Evolutionary conservation across 164 flowering plant species (phyloP).

Genomic region (Stephania yunnanensis): DNA sequence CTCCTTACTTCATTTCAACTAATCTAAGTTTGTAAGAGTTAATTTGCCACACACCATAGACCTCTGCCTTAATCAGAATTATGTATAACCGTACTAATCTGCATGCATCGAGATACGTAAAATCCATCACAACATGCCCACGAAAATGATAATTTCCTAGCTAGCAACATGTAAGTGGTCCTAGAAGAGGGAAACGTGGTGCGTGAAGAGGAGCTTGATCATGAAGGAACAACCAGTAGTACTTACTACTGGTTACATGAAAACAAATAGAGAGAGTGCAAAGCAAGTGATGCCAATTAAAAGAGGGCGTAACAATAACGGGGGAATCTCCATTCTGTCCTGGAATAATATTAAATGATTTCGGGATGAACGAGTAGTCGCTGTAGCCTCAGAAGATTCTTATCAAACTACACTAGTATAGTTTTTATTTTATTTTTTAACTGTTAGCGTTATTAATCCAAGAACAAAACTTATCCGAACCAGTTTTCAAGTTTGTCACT

Average conservation of each 20-base stretch:
- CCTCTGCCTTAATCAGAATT: too few relatives aligned
- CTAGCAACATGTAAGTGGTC: too few relatives aligned
- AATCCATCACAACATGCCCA: too few relatives aligned
- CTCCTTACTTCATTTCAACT: too few relatives aligned
- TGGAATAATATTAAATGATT: background rate
- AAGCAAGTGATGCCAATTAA: background rate
- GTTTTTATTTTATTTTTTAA: too few relatives aligned
- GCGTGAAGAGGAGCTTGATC: background rate
- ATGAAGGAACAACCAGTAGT: too few relatives aligned
- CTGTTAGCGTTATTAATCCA: background rate
- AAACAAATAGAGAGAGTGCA: background rate
- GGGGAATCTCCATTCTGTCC: background rate
- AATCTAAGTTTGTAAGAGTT: too few relatives aligned
- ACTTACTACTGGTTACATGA: background rate
- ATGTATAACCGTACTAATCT: too few relatives aligned
- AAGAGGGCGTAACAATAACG: background rate
- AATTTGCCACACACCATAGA: too few relatives aligned
- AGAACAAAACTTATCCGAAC: too few relatives aligned
- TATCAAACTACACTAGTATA: background rate
- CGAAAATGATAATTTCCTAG: too few relatives aligned
- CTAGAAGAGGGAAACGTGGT: background rate
- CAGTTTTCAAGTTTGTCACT: background rate
- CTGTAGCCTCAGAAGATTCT: background rate
- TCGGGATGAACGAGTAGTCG: background rate
- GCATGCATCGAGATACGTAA: too few relatives aligned